Percentiles rank a stretch among this genome's conserved stretches.
Conservation (phyloP, 2,329 filamentous ascomycete species). For the Colletotrichum destructivum region DNA sequence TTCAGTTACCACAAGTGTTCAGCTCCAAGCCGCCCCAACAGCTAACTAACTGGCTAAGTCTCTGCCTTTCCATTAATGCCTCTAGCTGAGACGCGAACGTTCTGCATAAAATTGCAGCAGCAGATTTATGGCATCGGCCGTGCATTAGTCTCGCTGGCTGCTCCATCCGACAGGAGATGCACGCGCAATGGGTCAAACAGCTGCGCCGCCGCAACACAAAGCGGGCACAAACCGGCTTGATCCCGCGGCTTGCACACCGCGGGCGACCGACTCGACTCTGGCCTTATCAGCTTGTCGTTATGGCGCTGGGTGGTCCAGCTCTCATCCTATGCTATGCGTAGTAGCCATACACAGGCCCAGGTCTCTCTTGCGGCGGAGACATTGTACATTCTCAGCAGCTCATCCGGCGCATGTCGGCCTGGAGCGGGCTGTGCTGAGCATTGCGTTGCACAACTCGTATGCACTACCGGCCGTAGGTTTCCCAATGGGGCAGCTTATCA, state of each 20-base stretch:
- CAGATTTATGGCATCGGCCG: conserved; percentile 14
- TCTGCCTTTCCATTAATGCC: conserved; percentile 15
- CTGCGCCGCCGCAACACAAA: conserved; percentile 40
- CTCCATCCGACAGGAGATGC: conserved; percentile 30
- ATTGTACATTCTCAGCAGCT: conserved; percentile 32
- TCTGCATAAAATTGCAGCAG: conserved; percentile 40
- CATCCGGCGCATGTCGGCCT: conserved; percentile 33
- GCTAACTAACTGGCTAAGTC: not conserved
- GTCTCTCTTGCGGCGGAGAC: conserved; percentile 18
- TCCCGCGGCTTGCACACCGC: conserved; percentile 37
- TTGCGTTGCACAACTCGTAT: conserved; percentile 42
- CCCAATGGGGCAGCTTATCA: conserved; percentile 42
- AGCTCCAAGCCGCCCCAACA: conserved; percentile 18
- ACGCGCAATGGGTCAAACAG: conserved; percentile 37
- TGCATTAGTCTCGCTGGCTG: conserved; percentile 38
- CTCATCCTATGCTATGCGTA: conserved; percentile 6
- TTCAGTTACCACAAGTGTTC: not conserved
- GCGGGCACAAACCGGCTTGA: conserved; percentile 37
- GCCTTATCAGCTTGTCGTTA: conserved; percentile 37
- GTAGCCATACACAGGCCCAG: conserved; percentile 23
- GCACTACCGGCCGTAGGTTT: conserved; percentile 31
- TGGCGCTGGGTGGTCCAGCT: conserved; percentile 21
- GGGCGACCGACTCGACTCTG: conserved; percentile 25
- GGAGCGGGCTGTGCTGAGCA: conserved; percentile 38
- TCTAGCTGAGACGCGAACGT: conserved; percentile 41